Conservation (phyloP, 2,329 filamentous ascomycete genomes). For the Plenodomus tracheiphilus region DNA sequence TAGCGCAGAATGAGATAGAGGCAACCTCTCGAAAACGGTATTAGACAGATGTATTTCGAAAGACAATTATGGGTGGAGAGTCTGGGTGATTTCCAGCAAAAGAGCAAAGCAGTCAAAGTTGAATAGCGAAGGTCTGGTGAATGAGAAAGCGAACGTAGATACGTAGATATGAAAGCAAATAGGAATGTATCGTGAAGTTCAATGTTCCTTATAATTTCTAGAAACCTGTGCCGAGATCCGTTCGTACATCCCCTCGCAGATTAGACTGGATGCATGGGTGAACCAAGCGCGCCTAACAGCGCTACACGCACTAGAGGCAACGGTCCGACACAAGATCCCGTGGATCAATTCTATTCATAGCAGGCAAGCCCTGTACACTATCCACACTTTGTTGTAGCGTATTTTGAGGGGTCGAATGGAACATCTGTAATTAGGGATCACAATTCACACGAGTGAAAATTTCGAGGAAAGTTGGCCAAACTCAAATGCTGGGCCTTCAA, state of each 20-base stretch:
- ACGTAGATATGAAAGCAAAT: neutral
- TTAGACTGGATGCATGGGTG: neutral
- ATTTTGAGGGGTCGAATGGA: neutral
- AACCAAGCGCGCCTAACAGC: neutral
- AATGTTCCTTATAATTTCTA: neutral
- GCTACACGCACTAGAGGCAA: neutral
- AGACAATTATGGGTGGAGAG: no score
- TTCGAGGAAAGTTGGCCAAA: neutral
- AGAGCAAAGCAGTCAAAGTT: neutral
- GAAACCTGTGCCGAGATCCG: neutral
- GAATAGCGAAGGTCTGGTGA: neutral
- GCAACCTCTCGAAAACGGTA: no score
- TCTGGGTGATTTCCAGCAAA: no score
- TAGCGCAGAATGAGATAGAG: neutral
- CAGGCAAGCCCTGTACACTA: neutral
- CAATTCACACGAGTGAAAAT: neutral
- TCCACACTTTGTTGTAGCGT: neutral
- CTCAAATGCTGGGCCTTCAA: neutral
- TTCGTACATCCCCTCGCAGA: neutral
- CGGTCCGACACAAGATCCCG: neutral
- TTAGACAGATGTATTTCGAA: no score
- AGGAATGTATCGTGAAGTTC: neutral
- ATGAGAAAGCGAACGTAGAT: neutral
- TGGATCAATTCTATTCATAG: neutral
- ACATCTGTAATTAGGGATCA: neutral